A percentile compares a stretch with the other conserved stretches of the same genome.
Conservation (phyloP, 2,329 filamentous ascomycete genomes). For the Aspergillus caelatus region DNA sequence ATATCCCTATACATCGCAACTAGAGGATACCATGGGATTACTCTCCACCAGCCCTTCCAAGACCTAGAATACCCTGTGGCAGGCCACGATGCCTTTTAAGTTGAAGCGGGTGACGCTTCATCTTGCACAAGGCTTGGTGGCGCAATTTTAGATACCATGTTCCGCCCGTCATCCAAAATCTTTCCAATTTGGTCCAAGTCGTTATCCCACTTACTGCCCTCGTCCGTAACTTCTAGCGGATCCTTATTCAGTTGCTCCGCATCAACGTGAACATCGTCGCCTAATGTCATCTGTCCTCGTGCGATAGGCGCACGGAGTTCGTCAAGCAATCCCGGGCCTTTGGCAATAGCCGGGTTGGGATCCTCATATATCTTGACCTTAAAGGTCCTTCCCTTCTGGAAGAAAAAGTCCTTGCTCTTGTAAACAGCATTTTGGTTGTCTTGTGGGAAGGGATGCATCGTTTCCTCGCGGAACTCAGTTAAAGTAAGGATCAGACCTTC, state of each 20-base stretch:
- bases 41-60: too few species aligned
- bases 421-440: slow-evolving; percentile 17
- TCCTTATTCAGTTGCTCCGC: background rate
- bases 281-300: background rate
- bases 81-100: too few species aligned
- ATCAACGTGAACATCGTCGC: background rate
- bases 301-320: background rate
- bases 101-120: too few species aligned
- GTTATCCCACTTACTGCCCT: background rate
- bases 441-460: slow-evolving; percentile 44
- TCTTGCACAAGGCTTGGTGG: too few species aligned
- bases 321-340: slow-evolving; percentile 5
- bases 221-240: background rate
- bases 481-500: slow-evolving; percentile 34
- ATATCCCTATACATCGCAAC: too few species aligned
- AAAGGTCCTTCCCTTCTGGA: slow-evolving; percentile 31
- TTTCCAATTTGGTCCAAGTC: background rate
- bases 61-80: too few species aligned
- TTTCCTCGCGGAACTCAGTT: slow-evolving; percentile 36
- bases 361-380: slow-evolving; percentile 36
- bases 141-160: background rate
- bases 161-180: background rate
- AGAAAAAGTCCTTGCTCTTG: slow-evolving; percentile 34
- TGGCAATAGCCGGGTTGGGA: background rate
- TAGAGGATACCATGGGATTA: too few species aligned